Evolutionary conservation across 2,329 filamentous ascomycete species (phyloP).

Genomic region (Metarhizium robertsii): DNA sequence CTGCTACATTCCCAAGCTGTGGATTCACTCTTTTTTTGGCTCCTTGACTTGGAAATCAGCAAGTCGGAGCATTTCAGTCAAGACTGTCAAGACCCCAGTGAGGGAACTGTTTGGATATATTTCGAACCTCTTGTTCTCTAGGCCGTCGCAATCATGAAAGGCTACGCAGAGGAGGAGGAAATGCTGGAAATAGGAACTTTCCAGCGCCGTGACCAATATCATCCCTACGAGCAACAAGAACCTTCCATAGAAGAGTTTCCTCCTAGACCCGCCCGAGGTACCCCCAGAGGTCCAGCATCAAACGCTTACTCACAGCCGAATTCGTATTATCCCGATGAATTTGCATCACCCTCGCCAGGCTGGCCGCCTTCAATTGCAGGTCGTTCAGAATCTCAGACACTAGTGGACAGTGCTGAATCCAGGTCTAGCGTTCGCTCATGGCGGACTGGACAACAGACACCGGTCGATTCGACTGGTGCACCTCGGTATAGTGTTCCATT

Average conservation of each 20-base stretch:
- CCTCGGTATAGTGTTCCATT: constrained; percentile 8
- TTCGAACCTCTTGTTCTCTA: neutral
- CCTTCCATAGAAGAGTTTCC: constrained; percentile 11
- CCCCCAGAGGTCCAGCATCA: constrained; percentile 1
- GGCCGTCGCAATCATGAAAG: constrained; percentile 16
- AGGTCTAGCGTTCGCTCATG: constrained; percentile 14
- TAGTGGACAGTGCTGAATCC: constrained; percentile 18
- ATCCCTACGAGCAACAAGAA: constrained; percentile 16
- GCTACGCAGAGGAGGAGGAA: constrained; percentile 21
- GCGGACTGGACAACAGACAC: constrained; percentile 11
- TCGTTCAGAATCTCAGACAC: constrained; percentile 19
- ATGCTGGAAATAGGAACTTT: constrained; percentile 25
- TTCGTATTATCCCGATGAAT: constrained; percentile 6
- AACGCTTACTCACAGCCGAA: constrained; percentile 3
- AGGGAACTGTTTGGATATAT: neutral
- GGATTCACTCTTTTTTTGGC: neutral
- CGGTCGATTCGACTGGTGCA: constrained; percentile 7
- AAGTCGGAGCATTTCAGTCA: no score
- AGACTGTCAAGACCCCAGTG: no score
- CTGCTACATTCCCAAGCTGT: neutral
- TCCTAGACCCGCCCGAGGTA: neutral
- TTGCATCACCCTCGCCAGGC: constrained; percentile 5
- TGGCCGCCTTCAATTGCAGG: constrained; percentile 12
- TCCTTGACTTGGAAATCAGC: no score
- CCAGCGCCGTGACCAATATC: constrained; percentile 15